These are phyloP conservation scores for Tetramitus jugosus DNA, from an alignment of 208 protist species.

Conservation along the genomic window DNA sequence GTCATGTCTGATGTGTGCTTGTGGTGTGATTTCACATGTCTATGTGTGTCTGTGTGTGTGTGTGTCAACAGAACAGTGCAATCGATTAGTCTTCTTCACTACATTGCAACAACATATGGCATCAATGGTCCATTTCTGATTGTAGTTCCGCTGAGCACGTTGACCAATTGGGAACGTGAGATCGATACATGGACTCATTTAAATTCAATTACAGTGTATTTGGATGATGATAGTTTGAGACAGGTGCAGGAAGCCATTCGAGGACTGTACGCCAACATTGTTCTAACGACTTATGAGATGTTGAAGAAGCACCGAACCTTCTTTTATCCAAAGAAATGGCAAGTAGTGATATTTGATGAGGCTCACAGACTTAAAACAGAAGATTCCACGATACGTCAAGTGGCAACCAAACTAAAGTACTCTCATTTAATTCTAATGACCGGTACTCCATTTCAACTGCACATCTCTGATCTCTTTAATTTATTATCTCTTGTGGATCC, in stretches of 20 bases:
- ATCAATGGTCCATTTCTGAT: conserved; percentile 83
- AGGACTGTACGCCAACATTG: not conserved
- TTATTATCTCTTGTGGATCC: conserved; percentile 57
- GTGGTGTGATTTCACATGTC: no score
- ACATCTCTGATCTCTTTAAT: not conserved
- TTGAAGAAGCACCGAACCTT: not conserved
- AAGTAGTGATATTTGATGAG: not conserved
- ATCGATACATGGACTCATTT: not conserved
- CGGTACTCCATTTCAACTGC: not conserved
- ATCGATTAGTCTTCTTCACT: conserved; percentile 71
- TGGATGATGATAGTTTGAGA: not conserved
- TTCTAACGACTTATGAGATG: not conserved
- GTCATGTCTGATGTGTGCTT: no score
- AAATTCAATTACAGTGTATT: not conserved
- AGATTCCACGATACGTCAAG: not conserved
- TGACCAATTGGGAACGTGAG: conserved; percentile 73
- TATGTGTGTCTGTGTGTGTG: no score
- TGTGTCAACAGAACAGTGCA: conserved; percentile 97
- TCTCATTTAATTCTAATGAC: conserved; percentile 60
- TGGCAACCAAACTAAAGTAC: not conserved
- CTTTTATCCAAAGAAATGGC: not conserved
- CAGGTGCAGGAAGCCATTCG: not conserved
- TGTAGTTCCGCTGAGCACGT: conserved; percentile 83
- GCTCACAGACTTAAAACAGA: not conserved
- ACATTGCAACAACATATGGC: conserved; percentile 45